Evolutionary conservation across 2,329 filamentous ascomycete species (phyloP).

Genomic region (Colletotrichum filicis): DNA sequence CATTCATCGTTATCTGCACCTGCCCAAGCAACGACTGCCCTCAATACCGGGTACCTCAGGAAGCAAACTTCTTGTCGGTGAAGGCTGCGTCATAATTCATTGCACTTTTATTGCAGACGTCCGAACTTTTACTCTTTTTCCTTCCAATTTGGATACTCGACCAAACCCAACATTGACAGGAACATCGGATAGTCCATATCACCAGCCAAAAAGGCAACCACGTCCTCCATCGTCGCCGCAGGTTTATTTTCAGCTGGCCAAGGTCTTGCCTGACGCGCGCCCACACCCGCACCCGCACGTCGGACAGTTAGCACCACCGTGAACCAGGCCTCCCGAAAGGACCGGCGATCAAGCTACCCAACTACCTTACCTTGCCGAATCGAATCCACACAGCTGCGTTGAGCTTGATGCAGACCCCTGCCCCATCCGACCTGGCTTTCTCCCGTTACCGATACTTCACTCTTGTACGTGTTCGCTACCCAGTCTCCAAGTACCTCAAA

Average conservation of each 20-base stretch:
- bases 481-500: conserved; percentile 2
- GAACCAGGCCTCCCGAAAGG: conserved; percentile 30
- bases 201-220: background rate
- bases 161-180: background rate
- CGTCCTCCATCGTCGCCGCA: background rate
- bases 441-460: conserved; percentile 19
- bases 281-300: conserved; percentile 14
- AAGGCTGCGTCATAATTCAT: background rate
- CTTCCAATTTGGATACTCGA: background rate
- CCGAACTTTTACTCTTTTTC: background rate
- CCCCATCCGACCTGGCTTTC: conserved; percentile 23
- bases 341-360: conserved; percentile 30
- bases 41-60: background rate
- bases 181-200: conserved; percentile 9
- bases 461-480: background rate
- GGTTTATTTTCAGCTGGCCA: conserved; percentile 25
- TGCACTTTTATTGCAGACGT: background rate
- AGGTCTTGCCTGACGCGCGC: conserved; percentile 5
- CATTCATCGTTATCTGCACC: background rate
- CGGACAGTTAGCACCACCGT: conserved; percentile 9
- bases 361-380: conserved; percentile 9
- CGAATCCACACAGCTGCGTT: conserved; percentile 31
- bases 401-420: conserved; percentile 36
- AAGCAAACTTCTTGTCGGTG: background rate
- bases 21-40: background rate